These are phyloP conservation scores for Tolypocladium pustulatum DNA, from an alignment of 2,329 filamentous ascomycete species.

Conservation along the genomic window DNA sequence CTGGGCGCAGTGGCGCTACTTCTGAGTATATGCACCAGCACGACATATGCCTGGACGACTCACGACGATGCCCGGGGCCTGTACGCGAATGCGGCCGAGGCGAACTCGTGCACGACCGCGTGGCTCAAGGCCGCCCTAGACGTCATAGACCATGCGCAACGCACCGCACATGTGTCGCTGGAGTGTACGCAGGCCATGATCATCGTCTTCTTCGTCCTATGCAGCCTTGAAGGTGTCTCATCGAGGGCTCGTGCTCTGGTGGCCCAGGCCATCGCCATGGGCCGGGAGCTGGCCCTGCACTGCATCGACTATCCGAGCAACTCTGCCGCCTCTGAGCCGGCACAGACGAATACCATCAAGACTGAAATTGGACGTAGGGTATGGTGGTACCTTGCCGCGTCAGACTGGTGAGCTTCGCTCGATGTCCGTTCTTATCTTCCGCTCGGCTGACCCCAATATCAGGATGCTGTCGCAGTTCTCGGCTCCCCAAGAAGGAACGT, in stretches of 20 bases:
- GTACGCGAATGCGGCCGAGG: constrained; percentile 15
- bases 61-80: constrained; percentile 15
- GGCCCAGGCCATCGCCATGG: constrained; percentile 15
- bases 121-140: constrained; percentile 25
- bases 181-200: constrained; percentile 26
- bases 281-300: constrained; percentile 26
- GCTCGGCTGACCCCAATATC: not conserved
- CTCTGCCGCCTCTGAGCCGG: constrained; percentile 6
- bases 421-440: no score
- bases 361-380: constrained; percentile 28
- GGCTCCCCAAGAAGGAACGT: constrained; percentile 23
- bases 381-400: constrained; percentile 33
- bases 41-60: constrained; percentile 20
- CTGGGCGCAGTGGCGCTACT: constrained; percentile 16
- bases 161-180: constrained; percentile 15
- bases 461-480: constrained; percentile 27
- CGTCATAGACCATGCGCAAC: constrained; percentile 23
- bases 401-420: constrained; percentile 23
- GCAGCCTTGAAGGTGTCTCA: constrained; percentile 26
- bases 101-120: constrained; percentile 14
- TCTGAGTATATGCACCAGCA: constrained; percentile 17
- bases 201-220: constrained; percentile 25
- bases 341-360: constrained; percentile 13
- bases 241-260: constrained; percentile 20
- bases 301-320: constrained; percentile 23